Percentiles rank a stretch among this genome's conserved stretches.
phyloP scores from a whole-genome alignment of 192 early-diverging fungal genomes.

The Geranomyces variabilis region DNA sequence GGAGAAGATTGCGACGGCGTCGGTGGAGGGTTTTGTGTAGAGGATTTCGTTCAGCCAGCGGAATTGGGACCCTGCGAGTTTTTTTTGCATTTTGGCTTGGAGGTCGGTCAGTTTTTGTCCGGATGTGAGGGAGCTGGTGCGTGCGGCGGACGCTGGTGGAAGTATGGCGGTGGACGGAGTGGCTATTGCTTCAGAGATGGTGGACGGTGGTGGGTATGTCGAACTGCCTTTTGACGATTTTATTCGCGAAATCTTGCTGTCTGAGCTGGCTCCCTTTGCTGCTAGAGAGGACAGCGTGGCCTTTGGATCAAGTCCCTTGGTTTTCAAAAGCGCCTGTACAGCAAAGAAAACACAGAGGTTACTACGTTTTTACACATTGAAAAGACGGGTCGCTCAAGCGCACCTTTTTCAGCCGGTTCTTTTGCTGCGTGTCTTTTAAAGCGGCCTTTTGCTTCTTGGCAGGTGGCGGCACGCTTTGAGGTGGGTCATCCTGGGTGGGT shows the following conservation, averaged over 20 bases:
- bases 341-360: neutral
- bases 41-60: slow-evolving; percentile 93
- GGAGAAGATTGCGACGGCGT: slow-evolving; percentile 76
- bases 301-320: too few relatives aligned
- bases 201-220: neutral
- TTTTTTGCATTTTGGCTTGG: slow-evolving; percentile 70
- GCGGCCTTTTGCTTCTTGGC: slow-evolving; percentile 8
- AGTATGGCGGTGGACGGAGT: neutral
- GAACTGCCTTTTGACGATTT: neutral
- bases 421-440: neutral
- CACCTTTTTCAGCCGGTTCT: slow-evolving; percentile 14
- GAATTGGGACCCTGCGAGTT: slow-evolving; percentile 63
- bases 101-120: slow-evolving; percentile 52
- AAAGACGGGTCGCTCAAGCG: neutral
- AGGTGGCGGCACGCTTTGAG: neutral
- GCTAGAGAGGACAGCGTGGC: too few relatives aligned
- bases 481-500: too few relatives aligned
- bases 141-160: slow-evolving; percentile 5
- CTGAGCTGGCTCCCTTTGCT: too few relatives aligned
- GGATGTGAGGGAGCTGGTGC: neutral
- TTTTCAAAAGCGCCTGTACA: slow-evolving; percentile 3
- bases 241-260: too few relatives aligned
- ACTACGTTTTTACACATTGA: too few relatives aligned
- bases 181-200: neutral
- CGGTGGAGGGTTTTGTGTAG: slow-evolving; percentile 82